Evolutionary conservation across 441 rosid species (phyloP).

Genomic region (Eruca vesicaria): DNA sequence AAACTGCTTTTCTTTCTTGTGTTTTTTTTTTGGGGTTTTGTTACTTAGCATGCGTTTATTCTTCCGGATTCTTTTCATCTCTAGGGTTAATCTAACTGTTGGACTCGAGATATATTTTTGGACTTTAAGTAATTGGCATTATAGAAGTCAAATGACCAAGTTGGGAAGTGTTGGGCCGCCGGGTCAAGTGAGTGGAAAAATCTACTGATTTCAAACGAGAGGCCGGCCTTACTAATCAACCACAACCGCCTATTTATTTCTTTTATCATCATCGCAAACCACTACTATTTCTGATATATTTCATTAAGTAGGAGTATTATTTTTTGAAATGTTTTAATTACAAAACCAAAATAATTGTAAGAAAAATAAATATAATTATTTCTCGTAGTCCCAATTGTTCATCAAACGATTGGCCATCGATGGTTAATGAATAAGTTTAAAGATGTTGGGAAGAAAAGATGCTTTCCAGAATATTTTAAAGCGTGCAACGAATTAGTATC

Average conservation of each 20-base stretch:
- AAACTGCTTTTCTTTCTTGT: no score
- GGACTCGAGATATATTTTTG: background rate
- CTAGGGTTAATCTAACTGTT: no score
- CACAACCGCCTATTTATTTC: slow-evolving; percentile 25
- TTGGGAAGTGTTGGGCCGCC: slow-evolving; percentile 28
- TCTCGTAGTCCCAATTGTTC: background rate
- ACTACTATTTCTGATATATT: no score
- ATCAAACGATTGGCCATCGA: slow-evolving; percentile 11
- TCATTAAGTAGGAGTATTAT: no score
- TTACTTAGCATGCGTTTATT: no score
- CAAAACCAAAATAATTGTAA: background rate
- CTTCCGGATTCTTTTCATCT: no score
- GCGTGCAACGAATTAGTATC: slow-evolving; percentile 23
- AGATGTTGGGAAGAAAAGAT: background rate
- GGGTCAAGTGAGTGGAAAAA: slow-evolving; percentile 18
- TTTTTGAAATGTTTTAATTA: no score
- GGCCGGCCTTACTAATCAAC: slow-evolving; percentile 26
- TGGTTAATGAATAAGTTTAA: background rate
- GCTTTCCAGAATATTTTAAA: slow-evolving; percentile 1
- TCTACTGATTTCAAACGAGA: slow-evolving; percentile 26
- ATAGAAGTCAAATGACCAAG: slow-evolving; percentile 18
- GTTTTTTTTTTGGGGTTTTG: no score
- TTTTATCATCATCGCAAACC: background rate
- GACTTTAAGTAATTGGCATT: background rate
- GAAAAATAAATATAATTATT: background rate